phyloP scores from a whole-genome alignment of 129 eudicot genomes.

The Smallanthus sonchifolius region DNA sequence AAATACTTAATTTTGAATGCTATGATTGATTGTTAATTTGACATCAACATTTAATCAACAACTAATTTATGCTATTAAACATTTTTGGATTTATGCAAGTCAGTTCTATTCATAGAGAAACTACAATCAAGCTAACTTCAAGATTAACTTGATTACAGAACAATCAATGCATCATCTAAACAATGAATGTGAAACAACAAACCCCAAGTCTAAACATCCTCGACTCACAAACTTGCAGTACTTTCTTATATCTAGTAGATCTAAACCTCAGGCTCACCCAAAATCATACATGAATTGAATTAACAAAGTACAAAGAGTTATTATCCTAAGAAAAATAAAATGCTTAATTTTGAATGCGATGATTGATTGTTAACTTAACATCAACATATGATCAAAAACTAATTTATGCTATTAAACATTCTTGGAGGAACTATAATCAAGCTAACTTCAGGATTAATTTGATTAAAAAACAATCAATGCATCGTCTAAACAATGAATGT shows the following conservation, averaged over 20 bases:
- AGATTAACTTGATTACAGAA: not conserved
- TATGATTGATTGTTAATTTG: not conserved
- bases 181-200: not conserved
- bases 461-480: not conserved
- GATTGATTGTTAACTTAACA: not conserved
- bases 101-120: not conserved
- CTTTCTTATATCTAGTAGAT: not conserved
- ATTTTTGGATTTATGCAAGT: not conserved
- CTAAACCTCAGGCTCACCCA: conserved; percentile 9
- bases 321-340: not conserved
- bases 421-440: not conserved
- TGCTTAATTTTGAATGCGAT: not conserved
- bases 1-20: not conserved
- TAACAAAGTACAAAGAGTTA: not conserved
- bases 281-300: not conserved
- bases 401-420: not conserved
- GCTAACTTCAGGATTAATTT: not conserved
- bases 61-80: not conserved
- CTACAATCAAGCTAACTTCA: not conserved
- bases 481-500: not conserved
- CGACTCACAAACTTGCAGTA: too few relatives aligned
- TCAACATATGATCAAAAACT: not conserved
- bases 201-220: not conserved
- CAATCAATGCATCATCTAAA: not conserved
- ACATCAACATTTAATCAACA: not conserved